Percentiles rank a stretch among this genome's conserved stretches.
phyloP scores from a whole-genome alignment of 176 grass and related monocot species.

The Eragrostis curvula region DNA sequence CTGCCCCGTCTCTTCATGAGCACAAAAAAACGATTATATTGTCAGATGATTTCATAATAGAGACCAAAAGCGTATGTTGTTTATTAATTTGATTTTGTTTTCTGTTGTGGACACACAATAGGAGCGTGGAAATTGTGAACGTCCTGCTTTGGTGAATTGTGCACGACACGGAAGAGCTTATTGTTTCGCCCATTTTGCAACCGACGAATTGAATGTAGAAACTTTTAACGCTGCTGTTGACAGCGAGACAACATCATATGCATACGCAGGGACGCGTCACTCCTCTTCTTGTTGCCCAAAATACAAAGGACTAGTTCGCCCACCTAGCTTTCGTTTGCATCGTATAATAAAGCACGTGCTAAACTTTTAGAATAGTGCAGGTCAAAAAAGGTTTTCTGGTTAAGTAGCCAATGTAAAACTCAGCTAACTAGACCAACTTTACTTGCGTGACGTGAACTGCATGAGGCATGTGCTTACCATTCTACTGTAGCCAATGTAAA shows the following conservation, averaged over 20 bases:
- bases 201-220: not conserved
- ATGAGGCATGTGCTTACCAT: not conserved
- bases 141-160: not conserved
- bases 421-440: not conserved
- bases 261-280: too few species aligned
- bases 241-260: not conserved
- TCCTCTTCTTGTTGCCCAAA: not conserved
- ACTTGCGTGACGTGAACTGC: not conserved
- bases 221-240: not conserved
- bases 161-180: not conserved
- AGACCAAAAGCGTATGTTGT: not conserved
- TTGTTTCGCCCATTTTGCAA: not conserved
- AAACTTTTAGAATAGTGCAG: not conserved
- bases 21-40: not conserved
- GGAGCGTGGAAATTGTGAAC: not conserved
- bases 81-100: not conserved
- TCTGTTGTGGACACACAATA: not conserved
- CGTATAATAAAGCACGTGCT: too few species aligned
- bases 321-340: too few species aligned
- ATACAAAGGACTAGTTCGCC: not conserved
- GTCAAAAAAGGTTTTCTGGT: too few species aligned
- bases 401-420: not conserved
- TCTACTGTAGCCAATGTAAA: not conserved
- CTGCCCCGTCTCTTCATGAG: conserved; percentile 40
- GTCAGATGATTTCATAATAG: not conserved